Evolutionary conservation across 2,329 filamentous ascomycete genomes (phyloP), one percentile per base, ranked within the genome.

Genomic region (Aaosphaeria arxii): DNA sequence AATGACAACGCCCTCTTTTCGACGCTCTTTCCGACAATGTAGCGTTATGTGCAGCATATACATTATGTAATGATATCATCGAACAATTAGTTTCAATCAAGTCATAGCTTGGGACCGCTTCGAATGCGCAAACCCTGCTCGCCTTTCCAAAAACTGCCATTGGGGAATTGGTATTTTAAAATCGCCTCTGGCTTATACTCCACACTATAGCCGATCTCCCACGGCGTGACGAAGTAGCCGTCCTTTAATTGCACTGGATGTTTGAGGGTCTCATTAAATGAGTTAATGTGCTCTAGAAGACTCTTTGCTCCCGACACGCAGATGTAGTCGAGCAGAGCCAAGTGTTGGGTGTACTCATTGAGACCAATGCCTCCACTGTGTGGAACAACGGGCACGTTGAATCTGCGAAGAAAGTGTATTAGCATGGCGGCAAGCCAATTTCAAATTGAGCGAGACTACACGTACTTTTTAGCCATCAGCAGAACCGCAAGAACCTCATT

Each of bases 401-500:
- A 36, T 36, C 33, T 36, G 13, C 9, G 33, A 2, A 24, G 17
- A 24, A 24, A 24, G 17, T 24, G 17, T 36, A 4, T 36, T 36
- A 36, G 33, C 33, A 11, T 24, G 17, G 17, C 17, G 17, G 17
- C 17, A 24, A 24, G 17, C 17, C 17, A 24, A 24, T 24, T 24
- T 36, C 9, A 36, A 36, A 13, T 36, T 11, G 13, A 36, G 33
- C 13, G 33, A 11, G 33, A 36, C 9, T 36, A 4, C 9, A 36
- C 33, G 13, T 36, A 84, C 74, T 88, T 88, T 69, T 82, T 84
- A 11, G 89, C 89, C 72, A 95, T 85, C 30, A 95, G 78, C 43
- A 95, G 72, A 44, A 95, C 89, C 6, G 89, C 89, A n/a, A 95
- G 76, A 6, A 90, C 88, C 72, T 95, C 89, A 71, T 94, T 94